A percentile compares a stretch with the other conserved stretches of the same genome.
phyloP scores from a whole-genome alignment of 768 basidiomycete genomes.

The Macrolepiota dolichaula region DNA sequence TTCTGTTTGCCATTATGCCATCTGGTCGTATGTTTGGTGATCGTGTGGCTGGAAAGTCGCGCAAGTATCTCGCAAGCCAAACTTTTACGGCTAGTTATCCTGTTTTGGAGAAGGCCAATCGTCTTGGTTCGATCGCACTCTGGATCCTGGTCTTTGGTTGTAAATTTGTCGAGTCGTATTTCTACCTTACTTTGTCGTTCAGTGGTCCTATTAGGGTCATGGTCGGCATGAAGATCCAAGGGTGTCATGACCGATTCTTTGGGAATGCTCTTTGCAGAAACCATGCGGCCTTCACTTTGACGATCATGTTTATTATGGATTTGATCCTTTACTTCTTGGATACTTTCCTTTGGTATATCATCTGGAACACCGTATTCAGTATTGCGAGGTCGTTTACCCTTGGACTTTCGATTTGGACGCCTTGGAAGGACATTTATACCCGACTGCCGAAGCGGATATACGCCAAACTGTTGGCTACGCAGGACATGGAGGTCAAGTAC shows the following conservation, averaged over 20 bases:
- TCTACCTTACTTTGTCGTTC: constrained; percentile 96
- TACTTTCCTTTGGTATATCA: constrained; percentile 99
- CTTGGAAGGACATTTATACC: constrained; percentile 97
- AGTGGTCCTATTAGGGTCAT: constrained; percentile 90
- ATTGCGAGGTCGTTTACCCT: constrained; percentile 85
- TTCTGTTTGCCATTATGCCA: constrained; percentile 89
- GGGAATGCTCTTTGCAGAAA: constrained; percentile 83
- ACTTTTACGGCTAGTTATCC: constrained; percentile 98
- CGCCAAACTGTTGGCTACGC: constrained; percentile 89
- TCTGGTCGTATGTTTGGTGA: constrained; percentile 99
- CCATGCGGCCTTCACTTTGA: constrained; percentile 91
- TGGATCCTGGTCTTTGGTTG: constrained; percentile 95
- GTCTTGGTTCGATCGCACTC: constrained; percentile 75
- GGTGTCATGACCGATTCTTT: constrained; percentile 84
- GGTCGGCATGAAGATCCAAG: constrained; percentile 95
- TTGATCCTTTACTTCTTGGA: constrained; percentile 96
- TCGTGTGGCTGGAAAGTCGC: constrained; percentile 88
- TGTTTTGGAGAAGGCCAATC: constrained; percentile 52
- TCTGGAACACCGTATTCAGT: constrained; percentile 96
- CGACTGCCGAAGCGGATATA: constrained; percentile 96
- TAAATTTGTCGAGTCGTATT: constrained; percentile 97
- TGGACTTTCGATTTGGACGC: constrained; percentile 97
- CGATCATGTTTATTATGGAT: constrained; percentile 99
- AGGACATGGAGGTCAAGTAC: constrained; percentile 97
- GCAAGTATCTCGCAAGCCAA: constrained; percentile 97